Conservation (phyloP, 179 eudicot species). For the Dionaea muscipula region DNA sequence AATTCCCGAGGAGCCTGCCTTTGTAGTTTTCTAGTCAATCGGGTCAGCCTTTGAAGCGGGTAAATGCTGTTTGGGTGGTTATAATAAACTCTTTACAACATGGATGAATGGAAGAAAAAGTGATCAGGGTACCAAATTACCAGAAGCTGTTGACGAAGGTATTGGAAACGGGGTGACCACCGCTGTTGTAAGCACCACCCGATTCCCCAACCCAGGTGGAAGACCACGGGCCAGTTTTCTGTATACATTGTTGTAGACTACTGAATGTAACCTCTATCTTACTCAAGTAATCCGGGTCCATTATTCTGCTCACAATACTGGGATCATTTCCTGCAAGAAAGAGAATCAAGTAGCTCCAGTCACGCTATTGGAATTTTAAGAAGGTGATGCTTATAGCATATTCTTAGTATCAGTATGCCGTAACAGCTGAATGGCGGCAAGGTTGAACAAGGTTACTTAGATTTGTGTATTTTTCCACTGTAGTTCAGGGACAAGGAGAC, state of each 20-base stretch:
- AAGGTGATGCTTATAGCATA: background rate
- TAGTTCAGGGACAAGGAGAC: too few species aligned
- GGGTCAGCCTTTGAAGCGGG: background rate
- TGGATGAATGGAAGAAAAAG: background rate
- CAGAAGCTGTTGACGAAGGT: conserved; percentile 78
- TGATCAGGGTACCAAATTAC: conserved; percentile 26
- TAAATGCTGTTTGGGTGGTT: too few species aligned
- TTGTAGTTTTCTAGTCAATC: too few species aligned
- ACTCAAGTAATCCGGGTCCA: conserved; percentile 48
- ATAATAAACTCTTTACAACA: background rate
- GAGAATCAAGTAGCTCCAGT: background rate
- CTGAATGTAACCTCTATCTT: conserved; percentile 31
- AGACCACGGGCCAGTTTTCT: conserved; percentile 68
- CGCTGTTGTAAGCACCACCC: conserved; percentile 91
- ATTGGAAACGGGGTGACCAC: conserved; percentile 60
- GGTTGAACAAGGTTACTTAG: too few species aligned
- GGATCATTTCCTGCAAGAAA: conserved; percentile 61
- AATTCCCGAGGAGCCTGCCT: too few species aligned
- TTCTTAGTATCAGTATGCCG: too few species aligned
- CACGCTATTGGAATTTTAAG: background rate
- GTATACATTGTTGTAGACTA: conserved; percentile 33
- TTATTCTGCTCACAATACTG: conserved; percentile 48
- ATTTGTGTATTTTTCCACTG: too few species aligned
- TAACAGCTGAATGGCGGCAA: too few species aligned
- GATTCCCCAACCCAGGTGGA: conserved; percentile 96